Conservation (phyloP, 345 rosid species). For the Brassica cretica region DNA sequence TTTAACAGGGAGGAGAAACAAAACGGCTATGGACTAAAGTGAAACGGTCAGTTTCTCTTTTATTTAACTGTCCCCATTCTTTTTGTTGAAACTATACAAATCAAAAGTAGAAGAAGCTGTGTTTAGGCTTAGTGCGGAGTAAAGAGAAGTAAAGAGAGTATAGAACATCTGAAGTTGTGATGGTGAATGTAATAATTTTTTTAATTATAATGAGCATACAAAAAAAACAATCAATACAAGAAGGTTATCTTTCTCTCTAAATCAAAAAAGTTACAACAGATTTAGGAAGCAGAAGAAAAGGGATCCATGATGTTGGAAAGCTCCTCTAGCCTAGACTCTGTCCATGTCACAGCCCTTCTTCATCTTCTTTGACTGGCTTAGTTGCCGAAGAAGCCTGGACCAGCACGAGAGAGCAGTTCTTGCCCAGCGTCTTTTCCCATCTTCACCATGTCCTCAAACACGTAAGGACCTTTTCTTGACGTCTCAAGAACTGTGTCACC, state of each 20-base stretch:
- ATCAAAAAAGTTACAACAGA: conserved; percentile 41
- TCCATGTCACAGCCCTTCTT: conserved; percentile 19
- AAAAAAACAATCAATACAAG: conserved; percentile 28
- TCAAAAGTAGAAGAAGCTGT: conserved; percentile 33
- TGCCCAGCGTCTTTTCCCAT: conserved; percentile 94
- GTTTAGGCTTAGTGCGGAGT: conserved; percentile 30
- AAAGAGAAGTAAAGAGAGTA: conserved; percentile 38
- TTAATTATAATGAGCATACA: too few species aligned
- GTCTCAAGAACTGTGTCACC: conserved; percentile 92
- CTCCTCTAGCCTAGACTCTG: conserved; percentile 33
- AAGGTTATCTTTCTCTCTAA: conserved; percentile 35
- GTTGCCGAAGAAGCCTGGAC: conserved; percentile 80
- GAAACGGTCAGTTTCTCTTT: conserved; percentile 30
- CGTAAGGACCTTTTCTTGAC: conserved; percentile 73
- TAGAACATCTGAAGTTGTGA: conserved; percentile 18
- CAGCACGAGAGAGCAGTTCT: conserved; percentile 80
- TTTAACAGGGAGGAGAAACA: conserved; percentile 61
- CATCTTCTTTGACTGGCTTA: conserved; percentile 35
- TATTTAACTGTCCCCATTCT: conserved; percentile 20
- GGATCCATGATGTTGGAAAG: conserved; percentile 18
- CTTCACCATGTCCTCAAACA: conserved; percentile 67
- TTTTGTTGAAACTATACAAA: conserved; percentile 30
- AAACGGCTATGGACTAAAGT: conserved; percentile 75
- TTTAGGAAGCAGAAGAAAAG: background rate
- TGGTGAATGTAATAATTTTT: conserved; percentile 3